Percentiles rank a stretch among this genome's conserved stretches.
Conservation (phyloP, 345 rosid genomes). For the Corchorus olitorius region DNA sequence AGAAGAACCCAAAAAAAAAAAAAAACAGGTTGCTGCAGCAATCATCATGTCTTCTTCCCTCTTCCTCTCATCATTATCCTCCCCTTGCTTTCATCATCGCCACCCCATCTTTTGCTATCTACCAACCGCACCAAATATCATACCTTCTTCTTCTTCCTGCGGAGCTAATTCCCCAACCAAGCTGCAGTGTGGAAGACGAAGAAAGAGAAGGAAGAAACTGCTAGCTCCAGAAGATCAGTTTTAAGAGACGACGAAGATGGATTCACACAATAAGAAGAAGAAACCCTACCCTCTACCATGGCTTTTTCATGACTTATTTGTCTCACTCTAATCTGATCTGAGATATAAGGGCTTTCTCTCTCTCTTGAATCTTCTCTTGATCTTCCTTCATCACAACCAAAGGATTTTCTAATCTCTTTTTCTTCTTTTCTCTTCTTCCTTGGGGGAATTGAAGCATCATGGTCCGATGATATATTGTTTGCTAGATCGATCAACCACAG, state of each 20-base stretch:
- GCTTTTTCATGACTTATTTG: not conserved
- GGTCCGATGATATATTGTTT: conserved; percentile 56
- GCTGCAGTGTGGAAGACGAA: conserved; percentile 21
- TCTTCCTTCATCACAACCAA: not conserved
- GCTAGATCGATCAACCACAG: conserved; percentile 26
- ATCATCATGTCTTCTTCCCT: conserved; percentile 61
- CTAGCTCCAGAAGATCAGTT: too few species aligned
- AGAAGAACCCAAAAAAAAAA: not conserved
- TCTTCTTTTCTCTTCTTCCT: conserved; percentile 30
- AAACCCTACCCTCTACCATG: conserved; percentile 33
- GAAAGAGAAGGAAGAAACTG: conserved; percentile 20
- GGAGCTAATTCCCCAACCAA: conserved; percentile 1
- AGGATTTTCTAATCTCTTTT: conserved; percentile 28
- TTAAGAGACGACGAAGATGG: conserved; percentile 28
- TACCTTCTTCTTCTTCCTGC: not conserved
- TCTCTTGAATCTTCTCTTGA: not conserved
- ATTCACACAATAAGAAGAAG: conserved; percentile 39
- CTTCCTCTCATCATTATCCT: conserved; percentile 47
- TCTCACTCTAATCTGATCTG: not conserved
- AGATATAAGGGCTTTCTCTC: conserved; percentile 20
- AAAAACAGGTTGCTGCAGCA: conserved; percentile 21
- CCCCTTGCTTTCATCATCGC: conserved; percentile 36
- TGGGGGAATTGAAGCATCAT: conserved; percentile 68
- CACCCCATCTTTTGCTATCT: conserved; percentile 31
- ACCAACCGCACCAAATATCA: conserved; percentile 31